Conservation (phyloP, 371 early-diverging fungal genomes). For the Mucor circinelloides region DNA sequence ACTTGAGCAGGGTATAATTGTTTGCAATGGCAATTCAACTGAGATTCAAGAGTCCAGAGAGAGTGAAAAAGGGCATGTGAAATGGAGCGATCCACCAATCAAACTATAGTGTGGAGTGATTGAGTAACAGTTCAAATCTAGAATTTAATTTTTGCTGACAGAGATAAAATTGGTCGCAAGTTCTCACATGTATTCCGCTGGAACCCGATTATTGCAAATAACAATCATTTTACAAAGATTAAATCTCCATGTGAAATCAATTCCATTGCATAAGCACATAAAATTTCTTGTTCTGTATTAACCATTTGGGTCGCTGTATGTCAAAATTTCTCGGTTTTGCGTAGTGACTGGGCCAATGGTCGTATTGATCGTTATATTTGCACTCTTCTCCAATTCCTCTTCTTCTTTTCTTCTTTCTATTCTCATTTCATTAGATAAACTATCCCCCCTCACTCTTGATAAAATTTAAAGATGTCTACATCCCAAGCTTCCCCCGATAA, state of each 20-base stretch:
- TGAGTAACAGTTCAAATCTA: not conserved
- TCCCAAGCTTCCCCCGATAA: constrained; percentile 47
- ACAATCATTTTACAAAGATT: not conserved
- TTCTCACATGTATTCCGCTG: constrained; percentile 27
- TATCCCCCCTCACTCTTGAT: constrained; percentile 25
- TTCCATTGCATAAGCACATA: constrained; percentile 27
- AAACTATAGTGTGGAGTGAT: constrained; percentile 22
- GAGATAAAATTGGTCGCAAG: not conserved
- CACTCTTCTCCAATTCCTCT: not conserved
- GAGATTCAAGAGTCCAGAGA: not conserved
- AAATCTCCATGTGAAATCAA: constrained; percentile 27
- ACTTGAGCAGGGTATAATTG: constrained; percentile 3
- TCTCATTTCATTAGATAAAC: constrained; percentile 18
- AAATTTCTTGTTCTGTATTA: not conserved
- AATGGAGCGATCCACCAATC: constrained; percentile 16
- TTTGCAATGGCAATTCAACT: not conserved
- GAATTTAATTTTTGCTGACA: constrained; percentile 17
- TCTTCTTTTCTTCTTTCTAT: constrained; percentile 8
- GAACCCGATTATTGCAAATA: constrained; percentile 5
- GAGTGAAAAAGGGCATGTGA: constrained; percentile 19
- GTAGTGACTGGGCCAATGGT: constrained; percentile 15
- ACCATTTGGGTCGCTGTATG: not conserved
- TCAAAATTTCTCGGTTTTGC: not conserved
- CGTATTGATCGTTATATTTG: not conserved
- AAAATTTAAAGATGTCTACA: constrained; percentile 35